A percentile compares a stretch with the other conserved stretches of the same genome.
Conservation (phyloP, 495 filamentous ascomycete species). For the Podospora pseudopauciseta region DNA sequence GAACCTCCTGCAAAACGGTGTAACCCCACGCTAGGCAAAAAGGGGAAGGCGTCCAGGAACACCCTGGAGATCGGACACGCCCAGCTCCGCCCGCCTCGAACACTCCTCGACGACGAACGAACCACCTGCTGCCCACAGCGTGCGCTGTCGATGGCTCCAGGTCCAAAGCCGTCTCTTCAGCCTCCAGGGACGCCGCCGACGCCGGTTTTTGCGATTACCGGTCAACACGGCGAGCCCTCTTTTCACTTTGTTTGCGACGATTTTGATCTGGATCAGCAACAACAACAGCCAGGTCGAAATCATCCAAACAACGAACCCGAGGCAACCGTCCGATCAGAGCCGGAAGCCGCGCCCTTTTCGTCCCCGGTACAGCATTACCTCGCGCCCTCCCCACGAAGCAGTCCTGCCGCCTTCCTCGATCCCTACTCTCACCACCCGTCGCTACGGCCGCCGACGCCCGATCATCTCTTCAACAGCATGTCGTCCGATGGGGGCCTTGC, state of each 20-base stretch:
- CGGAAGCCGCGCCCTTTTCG: neutral
- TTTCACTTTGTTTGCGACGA: constrained; percentile 20
- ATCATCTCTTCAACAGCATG: constrained; percentile 32
- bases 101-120: constrained; percentile 5
- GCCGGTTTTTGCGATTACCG: constrained; percentile 27
- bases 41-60: constrained; percentile 7
- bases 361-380: constrained; percentile 3
- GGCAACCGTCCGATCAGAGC: neutral
- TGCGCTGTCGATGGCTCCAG: constrained; percentile 14
- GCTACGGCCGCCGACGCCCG: constrained; percentile 23
- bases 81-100: constrained; percentile 14
- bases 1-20: constrained; percentile 5
- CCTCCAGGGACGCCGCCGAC: constrained; percentile 21
- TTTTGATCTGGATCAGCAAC: constrained; percentile 12
- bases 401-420: constrained; percentile 22
- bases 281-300: neutral
- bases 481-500: constrained; percentile 29
- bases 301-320: neutral
- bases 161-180: neutral
- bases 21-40: constrained; percentile 15
- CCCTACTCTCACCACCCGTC: constrained; percentile 15
- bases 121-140: constrained; percentile 7
- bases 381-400: constrained; percentile 16
- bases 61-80: neutral
- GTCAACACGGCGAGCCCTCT: constrained; percentile 22